phyloP scores from a whole-genome alignment of 805 yeast species.

The Clavispora carvajalis region DNA sequence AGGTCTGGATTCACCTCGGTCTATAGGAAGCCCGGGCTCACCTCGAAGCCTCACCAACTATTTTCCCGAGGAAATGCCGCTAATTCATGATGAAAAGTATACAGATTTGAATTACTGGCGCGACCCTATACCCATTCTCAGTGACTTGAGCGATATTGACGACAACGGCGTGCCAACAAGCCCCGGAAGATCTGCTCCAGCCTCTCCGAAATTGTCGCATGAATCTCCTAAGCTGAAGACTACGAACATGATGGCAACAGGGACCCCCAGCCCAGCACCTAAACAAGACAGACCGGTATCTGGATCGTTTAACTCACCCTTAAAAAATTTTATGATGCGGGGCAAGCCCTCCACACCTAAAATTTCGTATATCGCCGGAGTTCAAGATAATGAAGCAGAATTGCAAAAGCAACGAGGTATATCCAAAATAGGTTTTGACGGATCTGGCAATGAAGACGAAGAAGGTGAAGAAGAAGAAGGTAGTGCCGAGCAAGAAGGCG shows the following conservation, averaged over 20 bases:
- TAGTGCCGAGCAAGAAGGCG: slow-evolving; percentile 14
- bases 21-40: slow-evolving; percentile 17
- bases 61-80: slow-evolving; percentile 20
- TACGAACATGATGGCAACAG: background rate
- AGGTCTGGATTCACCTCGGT: slow-evolving; percentile 14
- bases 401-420: slow-evolving; percentile 6
- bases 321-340: slow-evolving; percentile 37
- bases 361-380: slow-evolving; percentile 15
- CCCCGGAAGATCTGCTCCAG: slow-evolving; percentile 3
- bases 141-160: slow-evolving; percentile 54
- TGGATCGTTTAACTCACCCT: slow-evolving; percentile 35
- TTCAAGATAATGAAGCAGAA: slow-evolving; percentile 14
- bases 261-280: background rate
- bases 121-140: slow-evolving; percentile 63
- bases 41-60: slow-evolving; percentile 18
- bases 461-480: slow-evolving; percentile 7
- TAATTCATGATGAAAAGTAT: slow-evolving; percentile 52
- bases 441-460: too few species aligned
- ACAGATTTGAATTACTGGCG: slow-evolving; percentile 93
- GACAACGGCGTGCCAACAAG: slow-evolving; percentile 20
- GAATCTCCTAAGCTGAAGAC: background rate
- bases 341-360: slow-evolving; percentile 15
- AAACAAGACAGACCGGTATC: slow-evolving; percentile 29
- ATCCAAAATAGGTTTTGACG: too few species aligned
- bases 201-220: slow-evolving; percentile 4